phyloP scores from a whole-genome alignment of 2,329 filamentous ascomycete genomes.

The Elsinoe perseae region DNA sequence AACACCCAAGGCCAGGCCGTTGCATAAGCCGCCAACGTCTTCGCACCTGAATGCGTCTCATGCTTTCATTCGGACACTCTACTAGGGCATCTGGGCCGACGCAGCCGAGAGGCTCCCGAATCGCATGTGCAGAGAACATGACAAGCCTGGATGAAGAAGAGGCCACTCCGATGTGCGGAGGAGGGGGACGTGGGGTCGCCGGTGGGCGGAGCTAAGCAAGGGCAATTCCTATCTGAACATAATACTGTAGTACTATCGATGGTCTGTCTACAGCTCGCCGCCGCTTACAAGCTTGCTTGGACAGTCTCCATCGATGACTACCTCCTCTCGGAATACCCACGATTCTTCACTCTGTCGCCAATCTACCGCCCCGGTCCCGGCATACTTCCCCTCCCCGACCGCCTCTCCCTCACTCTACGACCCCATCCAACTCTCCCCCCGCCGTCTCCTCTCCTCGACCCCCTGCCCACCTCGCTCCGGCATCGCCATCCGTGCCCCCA shows the following conservation, averaged over 20 bases:
- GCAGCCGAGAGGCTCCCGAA: neutral
- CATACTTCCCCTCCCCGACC: constrained; percentile 25
- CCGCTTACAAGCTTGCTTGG: too few species aligned
- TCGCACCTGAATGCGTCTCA: neutral
- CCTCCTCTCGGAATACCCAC: neutral
- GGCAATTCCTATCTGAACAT: too few species aligned
- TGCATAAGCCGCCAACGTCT: neutral
- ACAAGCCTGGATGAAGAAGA: neutral
- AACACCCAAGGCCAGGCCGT: neutral
- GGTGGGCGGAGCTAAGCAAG: neutral
- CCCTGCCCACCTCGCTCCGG: constrained; percentile 66
- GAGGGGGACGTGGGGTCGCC: neutral
- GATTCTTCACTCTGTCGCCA: constrained; percentile 15
- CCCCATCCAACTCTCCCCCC: constrained; percentile 20
- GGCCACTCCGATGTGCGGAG: neutral
- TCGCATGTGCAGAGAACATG: neutral
- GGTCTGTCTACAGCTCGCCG: too few species aligned
- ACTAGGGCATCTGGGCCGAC: neutral
- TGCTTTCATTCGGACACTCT: neutral
- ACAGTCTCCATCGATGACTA: too few species aligned
- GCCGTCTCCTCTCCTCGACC: constrained; percentile 22
- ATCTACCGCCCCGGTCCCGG: neutral
- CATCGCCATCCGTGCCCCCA: constrained; percentile 61
- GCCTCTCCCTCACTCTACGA: constrained; percentile 29
- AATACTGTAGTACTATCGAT: too few species aligned